phyloP scores from a whole-genome alignment of 1,139 yeast species.

The Geotrichum restrictum region DNA sequence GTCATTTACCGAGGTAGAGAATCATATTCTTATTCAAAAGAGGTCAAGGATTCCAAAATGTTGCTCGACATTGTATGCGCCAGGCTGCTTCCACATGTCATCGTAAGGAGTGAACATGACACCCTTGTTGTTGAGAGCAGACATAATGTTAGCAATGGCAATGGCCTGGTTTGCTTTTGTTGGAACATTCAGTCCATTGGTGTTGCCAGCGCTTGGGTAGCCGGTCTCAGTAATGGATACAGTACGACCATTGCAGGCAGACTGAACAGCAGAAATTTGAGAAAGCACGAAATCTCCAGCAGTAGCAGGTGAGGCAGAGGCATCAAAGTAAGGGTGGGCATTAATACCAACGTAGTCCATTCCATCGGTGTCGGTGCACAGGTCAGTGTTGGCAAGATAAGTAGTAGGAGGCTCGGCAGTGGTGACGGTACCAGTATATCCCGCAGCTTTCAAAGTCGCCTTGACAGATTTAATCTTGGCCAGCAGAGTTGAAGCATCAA shows the following conservation, averaged over 20 bases:
- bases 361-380: constrained; percentile 58
- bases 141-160: constrained; percentile 61
- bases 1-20: constrained; percentile 21
- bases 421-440: constrained; percentile 71
- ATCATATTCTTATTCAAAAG: constrained; percentile 4
- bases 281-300: constrained; percentile 71
- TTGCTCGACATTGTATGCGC: constrained; percentile 79
- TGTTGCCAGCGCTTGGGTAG: constrained; percentile 70
- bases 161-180: constrained; percentile 60
- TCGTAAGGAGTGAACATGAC: constrained; percentile 69
- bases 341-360: constrained; percentile 81
- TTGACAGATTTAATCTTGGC: constrained; percentile 63
- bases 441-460: constrained; percentile 54
- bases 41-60: constrained; percentile 53
- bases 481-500: constrained; percentile 56
- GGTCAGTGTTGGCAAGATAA: constrained; percentile 56
- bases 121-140: constrained; percentile 51
- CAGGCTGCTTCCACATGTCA: constrained; percentile 87
- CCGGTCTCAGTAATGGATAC: constrained; percentile 76
- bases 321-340: constrained; percentile 81
- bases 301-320: constrained; percentile 53
- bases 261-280: constrained; percentile 54
- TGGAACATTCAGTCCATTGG: constrained; percentile 73
- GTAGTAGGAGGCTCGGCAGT: constrained; percentile 88
- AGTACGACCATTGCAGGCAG: constrained; percentile 40